phyloP scores from a whole-genome alignment of 176 grass and related monocot species.

The Triticum dicoccoides region DNA sequence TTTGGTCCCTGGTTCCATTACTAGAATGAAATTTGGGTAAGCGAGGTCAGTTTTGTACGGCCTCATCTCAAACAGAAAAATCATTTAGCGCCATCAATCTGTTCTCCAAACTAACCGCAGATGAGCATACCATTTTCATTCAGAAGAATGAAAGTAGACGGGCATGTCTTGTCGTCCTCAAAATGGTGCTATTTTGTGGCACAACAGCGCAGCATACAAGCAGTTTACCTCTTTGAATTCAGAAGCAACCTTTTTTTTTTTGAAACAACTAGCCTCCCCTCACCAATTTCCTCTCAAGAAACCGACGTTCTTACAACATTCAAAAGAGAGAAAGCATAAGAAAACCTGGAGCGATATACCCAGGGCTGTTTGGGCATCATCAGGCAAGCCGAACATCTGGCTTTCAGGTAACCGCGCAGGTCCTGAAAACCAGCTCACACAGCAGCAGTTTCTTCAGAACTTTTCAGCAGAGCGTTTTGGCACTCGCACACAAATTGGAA shows the following conservation, averaged over 20 bases:
- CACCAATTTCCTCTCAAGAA: too few relatives aligned
- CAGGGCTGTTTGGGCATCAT: too few relatives aligned
- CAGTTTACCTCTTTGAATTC: background rate
- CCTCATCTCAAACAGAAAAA: background rate
- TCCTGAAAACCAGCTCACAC: too few relatives aligned
- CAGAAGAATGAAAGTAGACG: background rate
- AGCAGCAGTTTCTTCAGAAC: too few relatives aligned
- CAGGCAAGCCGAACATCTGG: too few relatives aligned
- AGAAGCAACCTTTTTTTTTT: background rate
- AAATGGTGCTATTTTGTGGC: background rate
- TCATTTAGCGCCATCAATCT: background rate
- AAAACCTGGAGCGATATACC: too few relatives aligned
- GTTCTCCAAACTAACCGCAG: background rate
- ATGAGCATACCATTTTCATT: background rate
- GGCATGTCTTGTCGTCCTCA: background rate
- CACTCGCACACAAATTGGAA: too few relatives aligned
- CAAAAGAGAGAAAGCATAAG: too few relatives aligned
- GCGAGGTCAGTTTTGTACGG: background rate
- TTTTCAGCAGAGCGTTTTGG: too few relatives aligned
- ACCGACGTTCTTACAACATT: too few relatives aligned
- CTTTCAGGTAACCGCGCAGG: too few relatives aligned
- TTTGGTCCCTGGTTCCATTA: background rate
- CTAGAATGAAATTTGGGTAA: background rate
- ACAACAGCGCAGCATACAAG: background rate
- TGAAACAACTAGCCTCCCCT: too few relatives aligned